Evolutionary conservation across 2,329 filamentous ascomycete species (phyloP), one percentile per base, ranked within the genome.

Genomic region (Exserohilum rostratum): DNA sequence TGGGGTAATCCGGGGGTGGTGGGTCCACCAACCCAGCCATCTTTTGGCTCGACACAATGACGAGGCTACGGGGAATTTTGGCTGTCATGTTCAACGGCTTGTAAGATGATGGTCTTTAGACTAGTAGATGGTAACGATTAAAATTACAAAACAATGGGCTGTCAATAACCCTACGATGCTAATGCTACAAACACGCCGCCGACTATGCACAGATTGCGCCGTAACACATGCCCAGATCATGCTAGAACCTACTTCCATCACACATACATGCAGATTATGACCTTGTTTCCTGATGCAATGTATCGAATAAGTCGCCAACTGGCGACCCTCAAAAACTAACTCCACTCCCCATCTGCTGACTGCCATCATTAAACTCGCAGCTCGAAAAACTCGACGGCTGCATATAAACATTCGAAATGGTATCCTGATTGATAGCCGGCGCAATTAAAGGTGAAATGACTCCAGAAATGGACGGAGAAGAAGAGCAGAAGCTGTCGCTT

Each of bases 1-100:
- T 45, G 60, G 60, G 61, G 53, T 50, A 62, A 53, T 53, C 49
- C 55, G 53, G 60, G 22, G 55, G 61, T 42, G 29, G 40, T 52
- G 53, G 47, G 31, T 46, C 55, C 39, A 33, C 13, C 22, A 29
- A 30, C 38, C 25, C 35, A 15, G 7, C 34, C 15, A 18, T 17
- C 34, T 17, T 12, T 31, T 34, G 31, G 6, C 13, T 15, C 10
- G 31, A 25, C 22, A 25, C 7, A 7, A 25, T 25, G 22, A 25
- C 22, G 7, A 25, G 4, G 22, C 22, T 7, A 7, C 22, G 4
- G 22, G 22, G 7, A 7, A 25, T 25, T 25, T 25, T 7, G 22
- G 22, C 4, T 25, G 22, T 25, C 7, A 4, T 25, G 22, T 25
- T 25, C n/a, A n/a, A n/a, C n/a, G n/a, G n/a, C n/a, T n/a, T n/a